phyloP scores from a whole-genome alignment of 768 basidiomycete species.

The Cystobasidium ongulense region DNA sequence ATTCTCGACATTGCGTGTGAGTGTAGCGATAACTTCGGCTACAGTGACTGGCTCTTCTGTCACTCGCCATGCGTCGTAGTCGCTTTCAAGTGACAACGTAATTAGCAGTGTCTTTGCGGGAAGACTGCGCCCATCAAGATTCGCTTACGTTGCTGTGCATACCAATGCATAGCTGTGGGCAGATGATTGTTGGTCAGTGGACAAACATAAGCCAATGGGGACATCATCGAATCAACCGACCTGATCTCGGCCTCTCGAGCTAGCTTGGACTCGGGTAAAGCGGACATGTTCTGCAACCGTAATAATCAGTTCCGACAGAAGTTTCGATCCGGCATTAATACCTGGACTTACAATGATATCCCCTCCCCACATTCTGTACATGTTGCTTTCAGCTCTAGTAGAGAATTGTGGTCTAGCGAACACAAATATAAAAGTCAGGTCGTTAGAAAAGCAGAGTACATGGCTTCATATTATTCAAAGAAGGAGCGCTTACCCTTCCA shows the following conservation, averaged over 20 bases:
- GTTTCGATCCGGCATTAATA: background rate
- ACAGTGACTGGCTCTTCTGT: slow-evolving; percentile 74
- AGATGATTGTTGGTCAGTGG: background rate
- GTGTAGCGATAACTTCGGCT: slow-evolving; percentile 80
- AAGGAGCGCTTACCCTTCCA: slow-evolving; percentile 67
- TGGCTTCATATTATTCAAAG: background rate
- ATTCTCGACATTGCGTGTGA: slow-evolving; percentile 75
- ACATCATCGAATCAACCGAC: slow-evolving; percentile 48
- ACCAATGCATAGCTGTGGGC: slow-evolving; percentile 73
- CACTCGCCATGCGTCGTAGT: slow-evolving; percentile 91
- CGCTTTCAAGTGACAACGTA: slow-evolving; percentile 56
- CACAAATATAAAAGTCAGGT: background rate
- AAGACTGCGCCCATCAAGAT: background rate
- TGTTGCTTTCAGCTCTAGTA: slow-evolving; percentile 87
- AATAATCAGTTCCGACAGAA: background rate
- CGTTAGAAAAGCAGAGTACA: background rate
- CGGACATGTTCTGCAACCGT: slow-evolving; percentile 66
- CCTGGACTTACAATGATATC: slow-evolving; percentile 56
- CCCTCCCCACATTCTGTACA: slow-evolving; percentile 88
- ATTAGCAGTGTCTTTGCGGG: background rate
- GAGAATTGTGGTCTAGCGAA: slow-evolving; percentile 60
- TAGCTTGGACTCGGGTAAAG: slow-evolving; percentile 91
- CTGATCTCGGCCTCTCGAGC: slow-evolving; percentile 90
- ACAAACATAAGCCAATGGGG: background rate
- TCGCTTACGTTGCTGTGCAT: slow-evolving; percentile 47